A percentile compares a stretch with the other conserved stretches of the same genome.
Evolutionary conservation across 176 grass and related monocot genomes (phyloP).

Genomic region (Phoenix roebelenii): DNA sequence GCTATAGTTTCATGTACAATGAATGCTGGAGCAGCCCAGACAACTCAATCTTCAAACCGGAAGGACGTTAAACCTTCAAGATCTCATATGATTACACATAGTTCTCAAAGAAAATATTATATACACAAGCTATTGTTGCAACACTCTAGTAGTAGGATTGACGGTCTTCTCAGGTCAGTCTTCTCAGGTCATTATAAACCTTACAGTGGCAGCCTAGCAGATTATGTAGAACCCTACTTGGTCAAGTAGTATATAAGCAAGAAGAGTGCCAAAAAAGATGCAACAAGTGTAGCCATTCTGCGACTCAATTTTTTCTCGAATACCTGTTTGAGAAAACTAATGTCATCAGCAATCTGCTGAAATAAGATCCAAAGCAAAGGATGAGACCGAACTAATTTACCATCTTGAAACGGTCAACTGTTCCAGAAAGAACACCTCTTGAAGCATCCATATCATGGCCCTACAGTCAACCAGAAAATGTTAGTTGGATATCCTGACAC

Average conservation of each 20-base stretch:
- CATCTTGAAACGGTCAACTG: constrained; percentile 76
- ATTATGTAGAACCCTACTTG: constrained; percentile 26
- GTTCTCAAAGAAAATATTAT: no score
- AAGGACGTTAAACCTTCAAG: no score
- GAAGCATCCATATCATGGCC: constrained; percentile 89
- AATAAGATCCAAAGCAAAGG: not conserved
- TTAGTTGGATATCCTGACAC: not conserved
- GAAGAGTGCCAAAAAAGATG: constrained; percentile 63
- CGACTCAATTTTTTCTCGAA: constrained; percentile 84
- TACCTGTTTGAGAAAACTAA: constrained; percentile 28
- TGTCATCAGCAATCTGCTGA: not conserved
- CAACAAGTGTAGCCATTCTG: constrained; percentile 65
- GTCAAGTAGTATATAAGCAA: constrained; percentile 83
- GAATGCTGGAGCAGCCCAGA: no score
- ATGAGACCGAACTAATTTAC: constrained; percentile 20
- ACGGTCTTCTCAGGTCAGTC: no score
- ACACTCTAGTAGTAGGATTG: no score
- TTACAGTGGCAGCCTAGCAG: not conserved
- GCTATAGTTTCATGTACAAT: no score
- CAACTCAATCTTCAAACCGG: no score
- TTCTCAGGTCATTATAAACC: no score
- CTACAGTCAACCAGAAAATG: constrained; percentile 18
- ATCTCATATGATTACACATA: no score
- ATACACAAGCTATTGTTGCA: no score
- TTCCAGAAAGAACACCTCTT: constrained; percentile 77